Percentiles rank a stretch among this genome's conserved stretches.
phyloP scores from a whole-genome alignment of 106 monocot species.

The Gastrodia elata region DNA sequence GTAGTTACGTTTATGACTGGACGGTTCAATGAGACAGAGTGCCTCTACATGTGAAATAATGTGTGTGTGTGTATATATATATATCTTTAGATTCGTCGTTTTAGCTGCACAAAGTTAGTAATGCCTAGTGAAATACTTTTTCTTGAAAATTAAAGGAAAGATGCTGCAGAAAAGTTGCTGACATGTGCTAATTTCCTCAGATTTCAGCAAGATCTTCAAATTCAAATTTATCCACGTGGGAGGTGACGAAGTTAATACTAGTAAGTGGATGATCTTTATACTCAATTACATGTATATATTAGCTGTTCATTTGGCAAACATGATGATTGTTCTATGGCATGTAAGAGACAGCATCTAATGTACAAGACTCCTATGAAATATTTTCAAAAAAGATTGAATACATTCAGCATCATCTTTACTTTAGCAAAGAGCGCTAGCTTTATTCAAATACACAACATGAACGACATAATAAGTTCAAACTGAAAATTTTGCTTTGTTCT shows the following conservation, averaged over 20 bases:
- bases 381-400: background rate
- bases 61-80: too few species aligned
- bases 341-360: background rate
- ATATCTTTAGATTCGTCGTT: too few species aligned
- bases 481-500: too few species aligned
- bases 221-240: conserved; percentile 91
- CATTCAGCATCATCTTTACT: background rate
- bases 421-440: background rate
- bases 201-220: conserved; percentile 89
- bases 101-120: background rate
- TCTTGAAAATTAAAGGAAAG: background rate
- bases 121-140: background rate
- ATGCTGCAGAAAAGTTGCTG: background rate
- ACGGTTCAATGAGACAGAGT: too few species aligned
- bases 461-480: background rate
- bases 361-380: background rate
- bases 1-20: too few species aligned
- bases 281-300: background rate
- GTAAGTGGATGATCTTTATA: conserved; percentile 31
- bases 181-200: conserved; percentile 31
- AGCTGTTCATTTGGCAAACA: background rate
- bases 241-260: conserved; percentile 85
- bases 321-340: background rate
- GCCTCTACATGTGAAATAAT: too few species aligned
- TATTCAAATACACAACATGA: background rate